A percentile compares a stretch with the other conserved stretches of the same genome.
Evolutionary conservation across 805 yeast genomes (phyloP).

Genomic region (Zygoascus tannicola): DNA sequence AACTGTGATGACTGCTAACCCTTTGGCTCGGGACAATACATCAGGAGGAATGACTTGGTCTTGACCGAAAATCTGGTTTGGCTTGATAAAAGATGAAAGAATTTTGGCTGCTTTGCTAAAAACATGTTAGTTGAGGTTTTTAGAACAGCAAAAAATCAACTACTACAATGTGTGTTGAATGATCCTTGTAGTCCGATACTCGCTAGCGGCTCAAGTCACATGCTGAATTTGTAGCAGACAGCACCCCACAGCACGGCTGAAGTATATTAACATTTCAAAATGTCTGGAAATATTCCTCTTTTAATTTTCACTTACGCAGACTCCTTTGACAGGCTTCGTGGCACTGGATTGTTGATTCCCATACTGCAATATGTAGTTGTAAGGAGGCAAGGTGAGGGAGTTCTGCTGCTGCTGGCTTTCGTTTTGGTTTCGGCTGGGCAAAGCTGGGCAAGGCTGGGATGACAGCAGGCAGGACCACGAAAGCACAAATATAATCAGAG

Average conservation of each 20-base stretch:
- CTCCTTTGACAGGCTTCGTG: constrained; percentile 80
- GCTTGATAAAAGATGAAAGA: constrained; percentile 81
- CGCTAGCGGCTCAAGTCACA: neutral
- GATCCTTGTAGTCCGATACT: neutral
- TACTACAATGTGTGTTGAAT: no score
- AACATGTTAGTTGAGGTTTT: constrained; percentile 1
- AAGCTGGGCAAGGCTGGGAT: no score
- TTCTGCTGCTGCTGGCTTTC: no score
- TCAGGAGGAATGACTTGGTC: constrained; percentile 83
- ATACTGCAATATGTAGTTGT: constrained; percentile 24
- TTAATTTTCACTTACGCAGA: constrained; percentile 76
- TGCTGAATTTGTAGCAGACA: neutral
- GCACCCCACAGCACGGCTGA: no score
- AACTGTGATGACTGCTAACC: constrained; percentile 87
- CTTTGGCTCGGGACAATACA: constrained; percentile 80
- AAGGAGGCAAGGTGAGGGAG: neutral
- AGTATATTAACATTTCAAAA: neutral
- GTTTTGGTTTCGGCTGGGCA: no score
- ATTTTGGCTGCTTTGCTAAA: constrained; percentile 85
- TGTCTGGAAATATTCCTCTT: neutral
- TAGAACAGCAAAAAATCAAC: neutral
- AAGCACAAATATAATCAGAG: no score
- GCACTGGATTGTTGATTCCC: constrained; percentile 92
- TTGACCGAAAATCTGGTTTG: constrained; percentile 86
- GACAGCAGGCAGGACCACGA: no score